Evolutionary conservation across 164 flowering plant species (phyloP).

Genomic region (Piper betle): DNA sequence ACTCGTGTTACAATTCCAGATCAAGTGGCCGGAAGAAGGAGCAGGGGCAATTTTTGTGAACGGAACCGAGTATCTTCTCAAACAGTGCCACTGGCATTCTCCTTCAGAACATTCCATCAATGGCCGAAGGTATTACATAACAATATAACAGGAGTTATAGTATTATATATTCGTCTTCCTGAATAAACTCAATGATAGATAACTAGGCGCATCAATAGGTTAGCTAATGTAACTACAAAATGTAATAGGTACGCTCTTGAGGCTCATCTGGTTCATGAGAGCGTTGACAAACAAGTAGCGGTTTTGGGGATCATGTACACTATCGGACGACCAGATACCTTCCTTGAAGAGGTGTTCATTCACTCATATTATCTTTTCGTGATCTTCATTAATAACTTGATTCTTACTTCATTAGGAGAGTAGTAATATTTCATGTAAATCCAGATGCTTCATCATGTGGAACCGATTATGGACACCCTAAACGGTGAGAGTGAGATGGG

Average conservation of each 20-base stretch:
- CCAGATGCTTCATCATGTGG: slow-evolving; percentile 7
- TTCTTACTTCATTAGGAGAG: too few relatives aligned
- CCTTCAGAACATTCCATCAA: slow-evolving; percentile 49
- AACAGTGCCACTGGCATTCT: slow-evolving; percentile 47
- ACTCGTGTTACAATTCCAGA: slow-evolving; percentile 7
- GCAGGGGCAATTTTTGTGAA: slow-evolving; percentile 25
- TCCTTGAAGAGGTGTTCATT: slow-evolving; percentile 28
- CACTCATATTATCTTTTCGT: neutral
- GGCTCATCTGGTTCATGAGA: slow-evolving; percentile 50
- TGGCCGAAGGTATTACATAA: slow-evolving; percentile 19
- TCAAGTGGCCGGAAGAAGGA: slow-evolving; percentile 19
- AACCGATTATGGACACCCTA: neutral
- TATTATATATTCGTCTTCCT: too few relatives aligned
- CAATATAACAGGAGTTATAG: neutral
- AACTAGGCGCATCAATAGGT: neutral
- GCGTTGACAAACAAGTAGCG: slow-evolving; percentile 18
- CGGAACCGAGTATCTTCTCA: slow-evolving; percentile 23
- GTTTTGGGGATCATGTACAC: slow-evolving; percentile 46
- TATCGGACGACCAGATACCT: slow-evolving; percentile 39
- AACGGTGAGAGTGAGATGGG: slow-evolving; percentile 5
- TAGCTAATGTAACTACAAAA: neutral
- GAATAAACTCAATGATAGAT: too few relatives aligned
- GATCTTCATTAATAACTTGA: too few relatives aligned
- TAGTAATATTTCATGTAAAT: neutral
- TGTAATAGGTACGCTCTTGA: slow-evolving; percentile 19